phyloP scores from a whole-genome alignment of 1,139 yeast genomes.

The Candida dubliniensis region DNA sequence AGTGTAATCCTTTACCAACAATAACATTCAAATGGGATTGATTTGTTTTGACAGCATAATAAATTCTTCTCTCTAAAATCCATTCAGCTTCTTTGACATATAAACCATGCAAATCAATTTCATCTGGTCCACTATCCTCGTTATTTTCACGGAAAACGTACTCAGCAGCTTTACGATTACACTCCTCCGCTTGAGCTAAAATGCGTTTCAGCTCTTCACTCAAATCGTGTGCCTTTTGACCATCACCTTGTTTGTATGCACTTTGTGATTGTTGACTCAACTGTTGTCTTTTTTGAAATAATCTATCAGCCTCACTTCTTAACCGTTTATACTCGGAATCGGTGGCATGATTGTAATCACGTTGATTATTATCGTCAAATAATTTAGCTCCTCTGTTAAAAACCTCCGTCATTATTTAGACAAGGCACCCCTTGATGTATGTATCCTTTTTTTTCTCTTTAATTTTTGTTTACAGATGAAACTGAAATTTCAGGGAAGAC shows the following conservation, averaged over 20 bases:
- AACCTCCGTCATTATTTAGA: slow-evolving; percentile 18
- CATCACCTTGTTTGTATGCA: slow-evolving; percentile 76
- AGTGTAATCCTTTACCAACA: slow-evolving; percentile 94
- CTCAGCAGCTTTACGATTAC: slow-evolving; percentile 81
- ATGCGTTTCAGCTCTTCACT: slow-evolving; percentile 69
- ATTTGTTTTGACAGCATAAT: slow-evolving; percentile 59
- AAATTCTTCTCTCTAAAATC: slow-evolving; percentile 69
- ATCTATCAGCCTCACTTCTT: slow-evolving; percentile 68
- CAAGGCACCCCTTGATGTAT: neutral
- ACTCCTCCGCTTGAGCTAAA: slow-evolving; percentile 60
- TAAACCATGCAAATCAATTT: slow-evolving; percentile 91
- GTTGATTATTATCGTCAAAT: slow-evolving; percentile 29
- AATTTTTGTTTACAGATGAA: too few relatives aligned
- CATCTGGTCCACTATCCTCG: slow-evolving; percentile 77
- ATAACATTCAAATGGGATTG: slow-evolving; percentile 65
- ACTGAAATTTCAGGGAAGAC: too few relatives aligned
- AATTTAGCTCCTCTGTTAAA: slow-evolving; percentile 41
- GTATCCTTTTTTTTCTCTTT: neutral
- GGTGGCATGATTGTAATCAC: slow-evolving; percentile 72
- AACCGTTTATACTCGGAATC: slow-evolving; percentile 65
- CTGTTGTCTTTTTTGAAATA: slow-evolving; percentile 56
- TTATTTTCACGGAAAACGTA: slow-evolving; percentile 88
- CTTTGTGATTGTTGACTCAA: slow-evolving; percentile 68
- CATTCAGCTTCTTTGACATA: slow-evolving; percentile 86
- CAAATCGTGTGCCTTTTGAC: slow-evolving; percentile 66